These are phyloP conservation scores for Pseudogymnoascus destructans DNA, from an alignment of 2,329 filamentous ascomycete genomes.

Conservation along the genomic window DNA sequence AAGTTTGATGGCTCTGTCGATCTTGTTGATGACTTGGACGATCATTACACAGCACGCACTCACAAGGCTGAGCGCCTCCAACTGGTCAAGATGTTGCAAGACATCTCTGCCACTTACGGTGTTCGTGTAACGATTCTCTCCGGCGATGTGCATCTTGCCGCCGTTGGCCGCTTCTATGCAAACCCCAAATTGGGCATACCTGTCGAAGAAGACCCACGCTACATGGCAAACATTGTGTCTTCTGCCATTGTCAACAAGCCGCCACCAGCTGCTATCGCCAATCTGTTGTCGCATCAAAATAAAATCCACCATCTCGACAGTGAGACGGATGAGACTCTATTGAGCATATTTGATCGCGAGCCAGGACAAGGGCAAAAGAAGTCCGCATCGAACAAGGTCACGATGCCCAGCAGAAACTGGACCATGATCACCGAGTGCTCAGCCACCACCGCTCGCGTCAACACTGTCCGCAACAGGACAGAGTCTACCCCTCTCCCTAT, in stretches of 20 bases:
- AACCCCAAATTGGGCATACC: constrained; percentile 68
- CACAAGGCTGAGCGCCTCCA: constrained; percentile 80
- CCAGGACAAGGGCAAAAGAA: constrained; percentile 68
- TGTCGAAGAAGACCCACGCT: constrained; percentile 73
- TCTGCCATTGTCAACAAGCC: constrained; percentile 95
- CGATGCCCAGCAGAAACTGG: constrained; percentile 88
- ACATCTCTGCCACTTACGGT: constrained; percentile 72
- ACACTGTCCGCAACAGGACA: constrained; percentile 15
- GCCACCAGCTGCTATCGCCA: constrained; percentile 73
- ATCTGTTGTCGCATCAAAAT: constrained; percentile 81
- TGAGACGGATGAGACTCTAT: constrained; percentile 81
- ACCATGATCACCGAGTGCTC: constrained; percentile 81
- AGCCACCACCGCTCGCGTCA: constrained; percentile 35
- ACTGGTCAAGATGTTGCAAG: constrained; percentile 70
- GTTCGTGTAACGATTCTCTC: constrained; percentile 84
- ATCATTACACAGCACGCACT: constrained; percentile 86
- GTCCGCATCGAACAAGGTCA: constrained; percentile 63
- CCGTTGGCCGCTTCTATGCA: constrained; percentile 87
- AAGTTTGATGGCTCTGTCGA: constrained; percentile 89
- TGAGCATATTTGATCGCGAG: constrained; percentile 84
- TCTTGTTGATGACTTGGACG: constrained; percentile 82
- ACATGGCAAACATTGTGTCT: constrained; percentile 90
- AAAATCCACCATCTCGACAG: constrained; percentile 58
- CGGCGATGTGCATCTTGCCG: constrained; percentile 86
- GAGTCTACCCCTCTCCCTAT: not conserved